A percentile compares a stretch with the other conserved stretches of the same genome.
phyloP scores from a whole-genome alignment of 2,329 filamentous ascomycete genomes.

The Bipolaris bicolor region DNA sequence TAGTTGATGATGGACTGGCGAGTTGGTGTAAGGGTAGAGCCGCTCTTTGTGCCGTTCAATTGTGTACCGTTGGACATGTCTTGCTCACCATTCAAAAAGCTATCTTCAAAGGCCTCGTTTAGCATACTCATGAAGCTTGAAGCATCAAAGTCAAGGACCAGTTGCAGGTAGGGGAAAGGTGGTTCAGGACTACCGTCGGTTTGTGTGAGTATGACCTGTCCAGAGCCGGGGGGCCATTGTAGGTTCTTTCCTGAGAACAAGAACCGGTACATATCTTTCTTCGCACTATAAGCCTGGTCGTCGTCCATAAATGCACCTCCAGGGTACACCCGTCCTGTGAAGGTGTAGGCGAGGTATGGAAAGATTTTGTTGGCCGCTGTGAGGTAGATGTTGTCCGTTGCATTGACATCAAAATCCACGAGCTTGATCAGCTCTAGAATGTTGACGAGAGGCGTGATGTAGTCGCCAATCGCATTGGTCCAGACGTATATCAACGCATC shows the following conservation, averaged over 20 bases:
- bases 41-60: conserved; percentile 57
- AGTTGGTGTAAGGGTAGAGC: conserved; percentile 62
- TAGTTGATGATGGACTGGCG: conserved; percentile 93
- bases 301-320: conserved; percentile 78
- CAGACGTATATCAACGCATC: conserved; percentile 97
- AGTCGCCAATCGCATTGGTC: conserved; percentile 89
- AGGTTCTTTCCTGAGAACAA: conserved; percentile 85
- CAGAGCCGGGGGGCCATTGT: conserved; percentile 72
- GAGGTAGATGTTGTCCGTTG: conserved; percentile 66
- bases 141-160: conserved; percentile 86
- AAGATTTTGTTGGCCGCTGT: conserved; percentile 89
- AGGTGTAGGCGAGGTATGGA: conserved; percentile 87
- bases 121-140: conserved; percentile 92
- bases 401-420: conserved; percentile 62
- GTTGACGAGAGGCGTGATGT: conserved; percentile 87
- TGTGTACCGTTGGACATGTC: conserved; percentile 64
- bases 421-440: conserved; percentile 69
- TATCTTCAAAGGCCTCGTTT: conserved; percentile 96
- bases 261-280: conserved; percentile 89
- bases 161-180: conserved; percentile 82
- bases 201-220: conserved; percentile 66
- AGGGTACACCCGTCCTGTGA: conserved; percentile 91
- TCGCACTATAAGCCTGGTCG: conserved; percentile 74
- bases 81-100: conserved; percentile 82
- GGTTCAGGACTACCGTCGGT: conserved; percentile 64